These are phyloP conservation scores for Pichia sporocuriosa DNA, from an alignment of 805 yeast genomes.

Conservation along the genomic window DNA sequence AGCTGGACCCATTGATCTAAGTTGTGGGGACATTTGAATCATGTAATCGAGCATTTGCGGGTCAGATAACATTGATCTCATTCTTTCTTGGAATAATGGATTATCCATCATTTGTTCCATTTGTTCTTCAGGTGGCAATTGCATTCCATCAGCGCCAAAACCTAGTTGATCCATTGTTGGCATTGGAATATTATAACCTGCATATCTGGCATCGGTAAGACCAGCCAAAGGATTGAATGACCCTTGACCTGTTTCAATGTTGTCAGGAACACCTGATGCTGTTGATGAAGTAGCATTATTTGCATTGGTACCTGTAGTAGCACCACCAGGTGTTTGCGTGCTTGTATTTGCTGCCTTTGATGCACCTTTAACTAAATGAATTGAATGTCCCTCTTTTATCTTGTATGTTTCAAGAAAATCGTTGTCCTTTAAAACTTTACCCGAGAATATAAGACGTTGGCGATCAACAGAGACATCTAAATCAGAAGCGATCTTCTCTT, in stretches of 20 bases:
- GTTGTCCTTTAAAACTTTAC: conserved; percentile 82
- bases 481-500: conserved; percentile 52
- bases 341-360: conserved; percentile 31
- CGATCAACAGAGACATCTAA: conserved; percentile 66
- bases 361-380: conserved; percentile 86
- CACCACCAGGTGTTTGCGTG: conserved; percentile 12
- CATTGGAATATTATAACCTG: conserved; percentile 76
- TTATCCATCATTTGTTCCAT: conserved; percentile 67
- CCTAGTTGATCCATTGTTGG: conserved; percentile 57
- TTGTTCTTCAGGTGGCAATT: conserved; percentile 70
- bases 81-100: conserved; percentile 75
- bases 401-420: conserved; percentile 72
- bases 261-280: conserved; percentile 49
- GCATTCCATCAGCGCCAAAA: conserved; percentile 92
- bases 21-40: conserved; percentile 77
- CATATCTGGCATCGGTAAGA: conserved; percentile 91
- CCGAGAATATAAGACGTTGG: conserved; percentile 89
- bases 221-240: conserved; percentile 88
- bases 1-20: conserved; percentile 83
- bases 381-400: conserved; percentile 77
- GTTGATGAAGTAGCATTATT: conserved; percentile 21
- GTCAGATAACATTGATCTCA: conserved; percentile 76
- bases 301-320: conserved; percentile 1
- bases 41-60: conserved; percentile 83
- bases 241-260: conserved; percentile 81